Percentiles rank a stretch among this genome's conserved stretches.
Evolutionary conservation across 352 stramenopile genomes (phyloP).

Genomic region (Phytophthora aleatoria): DNA sequence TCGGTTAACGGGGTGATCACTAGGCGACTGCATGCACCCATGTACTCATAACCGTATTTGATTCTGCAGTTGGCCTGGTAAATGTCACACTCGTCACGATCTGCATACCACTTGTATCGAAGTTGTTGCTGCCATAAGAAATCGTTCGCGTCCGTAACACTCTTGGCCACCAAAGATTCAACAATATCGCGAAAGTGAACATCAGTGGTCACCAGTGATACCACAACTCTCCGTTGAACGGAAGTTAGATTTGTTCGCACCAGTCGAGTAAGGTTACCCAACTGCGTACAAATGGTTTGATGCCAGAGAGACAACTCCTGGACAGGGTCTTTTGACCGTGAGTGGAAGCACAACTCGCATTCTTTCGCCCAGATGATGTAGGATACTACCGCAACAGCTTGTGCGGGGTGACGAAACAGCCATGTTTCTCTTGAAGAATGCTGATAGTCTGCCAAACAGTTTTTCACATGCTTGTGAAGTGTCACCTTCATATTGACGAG

Average conservation of each 20-base stretch:
- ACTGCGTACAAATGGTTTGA: conserved; percentile 68
- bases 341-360: conserved; percentile 68
- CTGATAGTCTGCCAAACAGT: conserved; percentile 89
- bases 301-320: conserved; percentile 65
- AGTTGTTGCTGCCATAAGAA: conserved; percentile 83
- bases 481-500: conserved; percentile 76
- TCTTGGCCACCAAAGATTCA: conserved; percentile 55
- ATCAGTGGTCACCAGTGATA: conserved; percentile 78
- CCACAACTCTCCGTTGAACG: conserved; percentile 60
- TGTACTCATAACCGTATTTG: conserved; percentile 93
- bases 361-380: conserved; percentile 88
- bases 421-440: conserved; percentile 76
- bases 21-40: conserved; percentile 88
- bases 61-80: conserved; percentile 70
- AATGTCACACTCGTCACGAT: conserved; percentile 65
- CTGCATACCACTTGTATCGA: conserved; percentile 74
- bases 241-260: conserved; percentile 62
- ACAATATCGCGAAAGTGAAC: conserved; percentile 84
- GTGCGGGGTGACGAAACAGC: conserved; percentile 89
- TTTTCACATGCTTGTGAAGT: conserved; percentile 76
- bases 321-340: conserved; percentile 51
- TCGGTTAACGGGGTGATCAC: conserved; percentile 95
- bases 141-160: conserved; percentile 54
- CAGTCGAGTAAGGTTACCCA: conserved; percentile 68
- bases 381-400: conserved; percentile 90